A percentile compares a stretch with the other conserved stretches of the same genome.
Conservation (phyloP, 1,284 basidiomycete genomes). For the Inonotus obliquus region DNA sequence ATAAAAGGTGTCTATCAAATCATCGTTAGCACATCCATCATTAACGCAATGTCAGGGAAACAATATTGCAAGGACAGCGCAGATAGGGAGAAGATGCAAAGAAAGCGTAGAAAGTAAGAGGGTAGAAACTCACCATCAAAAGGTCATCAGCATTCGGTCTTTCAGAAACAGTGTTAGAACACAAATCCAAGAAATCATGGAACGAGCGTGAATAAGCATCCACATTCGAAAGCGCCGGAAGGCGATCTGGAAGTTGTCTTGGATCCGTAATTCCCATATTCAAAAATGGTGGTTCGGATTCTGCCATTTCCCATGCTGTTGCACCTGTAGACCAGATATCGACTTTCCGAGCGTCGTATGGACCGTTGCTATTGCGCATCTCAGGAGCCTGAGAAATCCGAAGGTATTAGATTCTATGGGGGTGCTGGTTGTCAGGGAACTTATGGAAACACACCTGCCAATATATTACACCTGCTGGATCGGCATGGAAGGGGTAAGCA, state of each 20-base stretch:
- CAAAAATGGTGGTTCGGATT: constrained; percentile 68
- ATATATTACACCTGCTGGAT: constrained; percentile 64
- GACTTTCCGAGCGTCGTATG: constrained; percentile 69
- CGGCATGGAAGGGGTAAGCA: constrained; percentile 44
- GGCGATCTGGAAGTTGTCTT: constrained; percentile 47
- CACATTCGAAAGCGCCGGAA: constrained; percentile 57
- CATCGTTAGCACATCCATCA: constrained; percentile 3
- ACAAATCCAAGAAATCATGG: constrained; percentile 66
- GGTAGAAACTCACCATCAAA: constrained; percentile 46
- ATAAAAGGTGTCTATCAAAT: constrained; percentile 52
- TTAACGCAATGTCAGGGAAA: too few species aligned
- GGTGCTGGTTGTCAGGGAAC: background rate
- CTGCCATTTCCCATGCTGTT: constrained; percentile 76
- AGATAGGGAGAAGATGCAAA: too few species aligned
- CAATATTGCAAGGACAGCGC: too few species aligned
- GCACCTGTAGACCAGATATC: constrained; percentile 80
- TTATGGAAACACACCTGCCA: constrained; percentile 52
- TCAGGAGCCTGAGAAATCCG: background rate
- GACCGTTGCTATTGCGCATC: constrained; percentile 37
- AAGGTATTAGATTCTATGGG: background rate
- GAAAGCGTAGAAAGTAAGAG: background rate
- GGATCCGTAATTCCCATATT: constrained; percentile 39
- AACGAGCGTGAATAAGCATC: constrained; percentile 62
- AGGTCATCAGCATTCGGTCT: constrained; percentile 58
- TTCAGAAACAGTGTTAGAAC: constrained; percentile 53